Percentiles rank a stretch among this genome's conserved stretches.
These are phyloP conservation scores for Microbotryomycetes sp. DNA, from an alignment of 1,284 basidiomycete genomes.

Conservation along the genomic window DNA sequence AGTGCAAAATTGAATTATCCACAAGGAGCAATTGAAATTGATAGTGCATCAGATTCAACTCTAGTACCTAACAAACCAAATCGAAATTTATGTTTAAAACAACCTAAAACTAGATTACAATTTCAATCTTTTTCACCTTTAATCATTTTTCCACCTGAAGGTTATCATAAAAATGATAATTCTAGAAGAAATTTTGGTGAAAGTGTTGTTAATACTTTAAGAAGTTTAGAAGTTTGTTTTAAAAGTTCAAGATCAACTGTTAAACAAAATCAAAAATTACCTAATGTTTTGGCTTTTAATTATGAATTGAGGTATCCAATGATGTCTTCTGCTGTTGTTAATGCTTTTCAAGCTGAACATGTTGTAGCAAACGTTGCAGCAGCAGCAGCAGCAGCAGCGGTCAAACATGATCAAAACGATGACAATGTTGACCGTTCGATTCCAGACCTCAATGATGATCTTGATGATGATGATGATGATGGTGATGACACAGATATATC, in stretches of 20 bases:
- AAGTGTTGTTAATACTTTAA: slow-evolving; percentile 32
- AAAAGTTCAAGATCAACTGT: slow-evolving; percentile 22
- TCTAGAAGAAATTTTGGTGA: slow-evolving; percentile 34
- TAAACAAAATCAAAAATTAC: slow-evolving; percentile 3
- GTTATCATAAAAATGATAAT: slow-evolving; percentile 25
- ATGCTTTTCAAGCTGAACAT: slow-evolving; percentile 10
- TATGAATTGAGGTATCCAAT: slow-evolving; percentile 39
- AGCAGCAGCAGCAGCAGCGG: too few species aligned
- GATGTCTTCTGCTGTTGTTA: slow-evolving; percentile 18
- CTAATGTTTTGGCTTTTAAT: slow-evolving; percentile 39
- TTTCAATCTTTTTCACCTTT: slow-evolving; percentile 35
- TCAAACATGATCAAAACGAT: too few species aligned
- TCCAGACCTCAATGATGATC: too few species aligned
- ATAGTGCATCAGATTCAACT: slow-evolving; percentile 28
- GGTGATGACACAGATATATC: neutral
- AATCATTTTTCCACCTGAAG: slow-evolving; percentile 34
- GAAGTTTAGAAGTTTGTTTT: slow-evolving; percentile 14
- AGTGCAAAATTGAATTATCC: slow-evolving; percentile 20
- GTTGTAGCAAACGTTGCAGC: too few species aligned
- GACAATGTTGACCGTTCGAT: too few species aligned
- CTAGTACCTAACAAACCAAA: slow-evolving; percentile 31
- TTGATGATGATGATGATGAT: too few species aligned
- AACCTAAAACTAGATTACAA: slow-evolving; percentile 31
- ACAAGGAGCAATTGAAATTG: slow-evolving; percentile 36
- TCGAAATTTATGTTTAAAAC: slow-evolving; percentile 36